Evolutionary conservation across 352 stramenopile species (phyloP).

Genomic region (Globisporangium cystogenes): DNA sequence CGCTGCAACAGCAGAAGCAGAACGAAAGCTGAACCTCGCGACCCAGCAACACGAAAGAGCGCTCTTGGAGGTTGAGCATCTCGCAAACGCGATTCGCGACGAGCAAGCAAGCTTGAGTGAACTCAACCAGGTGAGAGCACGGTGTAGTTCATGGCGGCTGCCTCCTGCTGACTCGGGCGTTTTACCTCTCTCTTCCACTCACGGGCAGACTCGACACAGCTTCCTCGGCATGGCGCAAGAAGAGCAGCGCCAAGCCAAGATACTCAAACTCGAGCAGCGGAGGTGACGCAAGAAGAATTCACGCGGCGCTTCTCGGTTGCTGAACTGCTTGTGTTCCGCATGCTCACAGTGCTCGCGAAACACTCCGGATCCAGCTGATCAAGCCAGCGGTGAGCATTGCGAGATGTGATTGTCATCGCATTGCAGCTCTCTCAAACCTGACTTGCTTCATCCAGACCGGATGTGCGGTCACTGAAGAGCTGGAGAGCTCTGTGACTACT

Average conservation of each 20-base stretch:
- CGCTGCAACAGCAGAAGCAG: slow-evolving; percentile 1
- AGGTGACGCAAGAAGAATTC: slow-evolving; percentile 3
- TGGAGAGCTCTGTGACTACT: slow-evolving; percentile 1
- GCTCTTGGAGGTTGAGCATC: neutral
- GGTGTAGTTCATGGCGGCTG: too few relatives aligned
- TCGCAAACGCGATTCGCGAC: neutral
- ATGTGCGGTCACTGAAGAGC: slow-evolving; percentile 1
- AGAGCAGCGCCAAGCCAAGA: slow-evolving; percentile 5
- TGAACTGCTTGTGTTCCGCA: too few relatives aligned
- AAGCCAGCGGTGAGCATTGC: slow-evolving; percentile 2
- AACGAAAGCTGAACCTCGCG: slow-evolving; percentile 1
- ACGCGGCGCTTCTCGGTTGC: too few relatives aligned
- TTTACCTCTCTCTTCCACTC: neutral
- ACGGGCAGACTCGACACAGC: neutral
- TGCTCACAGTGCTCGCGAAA: slow-evolving; percentile 1
- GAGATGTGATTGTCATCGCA: neutral
- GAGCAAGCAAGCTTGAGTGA: slow-evolving; percentile 3
- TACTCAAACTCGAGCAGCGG: slow-evolving; percentile 7
- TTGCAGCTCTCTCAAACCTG: neutral
- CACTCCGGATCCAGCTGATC: slow-evolving; percentile 1
- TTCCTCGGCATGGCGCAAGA: slow-evolving; percentile 6
- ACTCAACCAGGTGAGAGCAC: neutral
- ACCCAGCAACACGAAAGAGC: slow-evolving; percentile 1
- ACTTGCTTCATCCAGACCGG: slow-evolving; percentile 1
- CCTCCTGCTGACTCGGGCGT: too few relatives aligned